Base-by-base conservation (phyloP, 768 basidiomycete species). In the Kockovaella imperatae region DNA sequence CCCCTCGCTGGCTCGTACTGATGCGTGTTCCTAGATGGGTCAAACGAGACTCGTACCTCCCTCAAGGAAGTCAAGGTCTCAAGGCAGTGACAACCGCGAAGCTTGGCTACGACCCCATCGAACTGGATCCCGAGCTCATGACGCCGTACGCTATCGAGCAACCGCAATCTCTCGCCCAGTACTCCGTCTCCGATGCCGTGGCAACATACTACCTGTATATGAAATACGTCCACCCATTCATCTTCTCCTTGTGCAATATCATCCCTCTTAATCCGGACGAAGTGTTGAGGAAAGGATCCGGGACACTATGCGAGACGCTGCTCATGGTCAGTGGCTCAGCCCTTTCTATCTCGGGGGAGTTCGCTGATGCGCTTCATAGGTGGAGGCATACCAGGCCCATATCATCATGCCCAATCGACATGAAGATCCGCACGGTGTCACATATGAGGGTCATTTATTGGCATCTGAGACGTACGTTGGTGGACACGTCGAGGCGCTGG, bases 211-310 rank as follows among this genome's bases (percentile, higher is more conserved):
- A 97, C 71, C 79, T 99, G 29, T 97, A 99, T 74, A 99, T 97
- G 95, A 99, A 97, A 90, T 99, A 99, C 62, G 91, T 99, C 8
- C 91, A 97, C 65, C 95, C 95, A 0, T 99, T 99, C 78, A 87
- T 99, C 54, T 99, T 99, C 75, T 97, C 95, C 7, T 74, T 99
- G 30, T 97, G 95, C 73, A 99, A 95, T 76, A 99, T 97, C 71
- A 97, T 99, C 59, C 93, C 95, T 10, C 78, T 99, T 45, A 83
- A 83, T 62, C 90, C 95, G 2, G 95, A 99, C 61, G 95, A 99
- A 53, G 95, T 97, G 4, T 72, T 97, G 57, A 77, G 93, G 42
- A 97, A 99, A 70, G 95, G 95, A 28, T 87, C 81, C 64, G 95
- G 95, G 7, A 99, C 95, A 1, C 77, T 99, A 24, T 99, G 95